A percentile compares a stretch with the other conserved stretches of the same genome.
These are phyloP conservation scores for Orobanche coerulescens DNA, from an alignment of 257 asterid genomes.

Conservation along the genomic window DNA sequence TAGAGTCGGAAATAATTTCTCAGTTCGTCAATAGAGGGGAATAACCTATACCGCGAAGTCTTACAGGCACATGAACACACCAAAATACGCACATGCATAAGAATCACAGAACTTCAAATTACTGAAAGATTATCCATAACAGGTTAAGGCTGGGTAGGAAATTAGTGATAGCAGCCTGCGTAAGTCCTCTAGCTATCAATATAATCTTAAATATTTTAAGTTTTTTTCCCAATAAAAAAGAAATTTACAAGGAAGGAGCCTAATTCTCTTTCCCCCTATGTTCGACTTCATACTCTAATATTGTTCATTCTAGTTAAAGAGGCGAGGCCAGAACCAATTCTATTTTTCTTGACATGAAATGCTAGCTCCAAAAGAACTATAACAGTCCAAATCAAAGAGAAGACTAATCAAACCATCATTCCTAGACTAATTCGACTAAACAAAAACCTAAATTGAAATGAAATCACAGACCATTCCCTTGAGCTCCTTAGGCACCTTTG, in stretches of 20 bases:
- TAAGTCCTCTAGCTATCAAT: not conserved
- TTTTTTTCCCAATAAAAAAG: not conserved
- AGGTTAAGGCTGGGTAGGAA: not conserved
- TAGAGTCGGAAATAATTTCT: not conserved
- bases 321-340: not conserved
- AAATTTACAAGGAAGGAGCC: not conserved
- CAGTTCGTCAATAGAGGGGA: not conserved
- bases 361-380: constrained; percentile 12
- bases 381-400: not conserved
- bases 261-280: not conserved
- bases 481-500: constrained; percentile 81
- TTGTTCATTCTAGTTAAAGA: not conserved
- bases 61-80: not conserved
- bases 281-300: not conserved
- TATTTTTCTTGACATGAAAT: not conserved
- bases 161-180: not conserved
- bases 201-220: not conserved
- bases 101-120: not conserved
- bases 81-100: not conserved
- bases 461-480: constrained; percentile 66
- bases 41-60: not conserved
- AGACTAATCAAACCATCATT: not conserved
- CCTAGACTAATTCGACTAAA: not conserved
- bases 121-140: not conserved
- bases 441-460: constrained; percentile 15